Conservation (phyloP, 805 yeast species). For the Candida ficus region DNA sequence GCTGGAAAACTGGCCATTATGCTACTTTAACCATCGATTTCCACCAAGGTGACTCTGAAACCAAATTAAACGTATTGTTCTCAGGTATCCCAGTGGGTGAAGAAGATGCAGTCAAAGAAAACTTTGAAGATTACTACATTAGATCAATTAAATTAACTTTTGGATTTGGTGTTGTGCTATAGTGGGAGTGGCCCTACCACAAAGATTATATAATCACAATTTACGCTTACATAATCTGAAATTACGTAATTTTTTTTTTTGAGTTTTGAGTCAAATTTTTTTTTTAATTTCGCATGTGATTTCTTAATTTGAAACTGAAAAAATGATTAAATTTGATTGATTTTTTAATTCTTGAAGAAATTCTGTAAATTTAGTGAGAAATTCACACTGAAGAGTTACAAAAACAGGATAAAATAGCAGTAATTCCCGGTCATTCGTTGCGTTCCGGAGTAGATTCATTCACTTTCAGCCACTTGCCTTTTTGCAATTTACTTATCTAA, state of each 20-base stretch:
- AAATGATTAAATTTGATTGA: no score
- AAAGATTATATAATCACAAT: no score
- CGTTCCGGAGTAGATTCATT: no score
- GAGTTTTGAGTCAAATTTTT: neutral
- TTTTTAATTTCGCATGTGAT: neutral
- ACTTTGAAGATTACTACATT: slow-evolving; percentile 86
- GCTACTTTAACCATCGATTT: slow-evolving; percentile 65
- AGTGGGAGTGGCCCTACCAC: slow-evolving; percentile 12
- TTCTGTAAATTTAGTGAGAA: no score
- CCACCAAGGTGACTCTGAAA: slow-evolving; percentile 78
- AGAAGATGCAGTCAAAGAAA: slow-evolving; percentile 78
- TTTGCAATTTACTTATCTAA: no score
- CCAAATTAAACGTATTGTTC: slow-evolving; percentile 73
- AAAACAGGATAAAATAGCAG: no score
- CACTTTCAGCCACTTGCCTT: no score
- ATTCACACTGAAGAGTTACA: no score
- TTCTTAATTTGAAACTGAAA: no score
- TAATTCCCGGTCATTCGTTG: no score
- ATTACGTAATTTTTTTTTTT: no score
- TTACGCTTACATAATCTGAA: neutral
- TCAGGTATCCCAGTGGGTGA: slow-evolving; percentile 93
- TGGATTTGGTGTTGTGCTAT: slow-evolving; percentile 92
- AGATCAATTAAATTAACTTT: slow-evolving; percentile 86
- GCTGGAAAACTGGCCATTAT: slow-evolving; percentile 84
- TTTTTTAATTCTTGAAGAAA: no score